These are phyloP conservation scores for Lathyrus sativus DNA, from an alignment of 306 rosid species.

Conservation along the genomic window DNA sequence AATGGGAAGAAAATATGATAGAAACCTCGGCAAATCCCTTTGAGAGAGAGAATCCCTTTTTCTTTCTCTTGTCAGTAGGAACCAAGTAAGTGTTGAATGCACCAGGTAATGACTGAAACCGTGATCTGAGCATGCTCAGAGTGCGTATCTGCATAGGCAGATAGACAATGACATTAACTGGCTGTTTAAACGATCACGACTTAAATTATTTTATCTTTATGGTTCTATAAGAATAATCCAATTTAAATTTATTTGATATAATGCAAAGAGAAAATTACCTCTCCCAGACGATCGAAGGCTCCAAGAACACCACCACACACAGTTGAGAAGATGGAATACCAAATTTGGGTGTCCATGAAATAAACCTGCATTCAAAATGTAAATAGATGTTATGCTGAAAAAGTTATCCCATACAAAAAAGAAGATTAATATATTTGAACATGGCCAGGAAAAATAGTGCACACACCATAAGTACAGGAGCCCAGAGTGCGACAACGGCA, in stretches of 20 bases:
- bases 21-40: slow-evolving; percentile 86
- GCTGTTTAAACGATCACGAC: slow-evolving; percentile 2
- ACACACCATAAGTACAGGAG: slow-evolving; percentile 76
- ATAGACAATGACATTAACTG: slow-evolving; percentile 33
- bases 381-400: slow-evolving; percentile 38
- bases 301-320: slow-evolving; percentile 87
- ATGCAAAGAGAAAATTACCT: slow-evolving; percentile 51
- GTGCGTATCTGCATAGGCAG: slow-evolving; percentile 77
- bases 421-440: slow-evolving; percentile 28
- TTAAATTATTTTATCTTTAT: slow-evolving; percentile 22
- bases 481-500: slow-evolving; percentile 86
- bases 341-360: slow-evolving; percentile 97
- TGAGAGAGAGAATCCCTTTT: slow-evolving; percentile 73
- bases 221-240: slow-evolving; percentile 30
- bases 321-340: slow-evolving; percentile 89
- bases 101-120: slow-evolving; percentile 95
- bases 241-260: slow-evolving; percentile 17
- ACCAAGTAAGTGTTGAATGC: slow-evolving; percentile 92
- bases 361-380: slow-evolving; percentile 67
- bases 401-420: slow-evolving; percentile 31
- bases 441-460: slow-evolving; percentile 33
- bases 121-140: slow-evolving; percentile 86
- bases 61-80: slow-evolving; percentile 80
- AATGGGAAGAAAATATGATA: slow-evolving; percentile 30
- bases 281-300: slow-evolving; percentile 96